These are phyloP conservation scores for Microdochium paspali DNA, from an alignment of 2,329 filamentous ascomycete genomes.

Conservation along the genomic window DNA sequence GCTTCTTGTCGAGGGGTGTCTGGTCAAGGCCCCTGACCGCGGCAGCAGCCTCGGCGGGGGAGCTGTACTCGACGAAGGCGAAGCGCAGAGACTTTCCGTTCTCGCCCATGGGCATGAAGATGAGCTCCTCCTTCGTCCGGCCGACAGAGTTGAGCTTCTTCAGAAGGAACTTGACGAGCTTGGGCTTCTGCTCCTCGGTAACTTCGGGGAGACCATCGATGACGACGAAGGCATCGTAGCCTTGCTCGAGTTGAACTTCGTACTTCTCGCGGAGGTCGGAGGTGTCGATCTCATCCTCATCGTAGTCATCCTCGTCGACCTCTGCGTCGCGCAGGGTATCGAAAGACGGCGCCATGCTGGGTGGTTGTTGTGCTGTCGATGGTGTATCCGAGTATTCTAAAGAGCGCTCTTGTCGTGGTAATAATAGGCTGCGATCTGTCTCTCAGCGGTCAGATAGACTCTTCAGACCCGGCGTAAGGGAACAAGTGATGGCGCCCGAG, in stretches of 20 bases:
- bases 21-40: conserved; percentile 84
- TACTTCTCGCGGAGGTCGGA: conserved; percentile 91
- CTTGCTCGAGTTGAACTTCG: conserved; percentile 91
- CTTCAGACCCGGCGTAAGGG: neutral
- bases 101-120: conserved; percentile 91
- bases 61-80: conserved; percentile 94
- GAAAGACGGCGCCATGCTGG: conserved; percentile 87
- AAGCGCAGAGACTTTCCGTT: conserved; percentile 86
- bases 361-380: neutral
- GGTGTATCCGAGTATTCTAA: conserved; percentile 13
- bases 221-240: conserved; percentile 92
- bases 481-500: neutral
- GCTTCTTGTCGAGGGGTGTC: conserved; percentile 88
- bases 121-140: conserved; percentile 72
- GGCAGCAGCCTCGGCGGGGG: conserved; percentile 77
- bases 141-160: conserved; percentile 86
- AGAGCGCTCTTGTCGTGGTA: neutral
- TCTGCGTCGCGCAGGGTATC: conserved; percentile 88
- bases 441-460: neutral
- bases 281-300: conserved; percentile 90
- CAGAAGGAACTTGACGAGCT: conserved; percentile 91
- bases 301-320: conserved; percentile 74
- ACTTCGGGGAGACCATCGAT: conserved; percentile 90
- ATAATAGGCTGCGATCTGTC: neutral
- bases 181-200: conserved; percentile 81